These are phyloP conservation scores for Pichia sp. DNA, from an alignment of 1,139 yeast genomes.

Conservation along the genomic window DNA sequence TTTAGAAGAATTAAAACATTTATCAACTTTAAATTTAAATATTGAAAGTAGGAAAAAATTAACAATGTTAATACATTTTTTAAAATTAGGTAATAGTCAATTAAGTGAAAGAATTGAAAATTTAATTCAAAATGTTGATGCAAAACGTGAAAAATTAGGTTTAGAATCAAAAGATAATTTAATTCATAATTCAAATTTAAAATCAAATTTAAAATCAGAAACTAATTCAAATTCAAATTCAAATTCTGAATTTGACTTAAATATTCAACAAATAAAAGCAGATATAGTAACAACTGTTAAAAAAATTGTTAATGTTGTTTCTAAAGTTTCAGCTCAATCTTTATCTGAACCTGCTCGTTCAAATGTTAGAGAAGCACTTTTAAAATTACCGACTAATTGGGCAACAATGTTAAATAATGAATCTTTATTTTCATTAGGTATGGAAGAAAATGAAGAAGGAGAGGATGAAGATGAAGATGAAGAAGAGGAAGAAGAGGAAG, in stretches of 20 bases:
- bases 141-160: conserved; percentile 17
- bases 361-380: conserved; percentile 72
- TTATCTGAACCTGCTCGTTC: conserved; percentile 80
- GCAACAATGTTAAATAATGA: conserved; percentile 32
- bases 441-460: conserved; percentile 10
- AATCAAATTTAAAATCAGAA: background rate
- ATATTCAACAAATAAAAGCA: conserved; percentile 47
- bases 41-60: conserved; percentile 31
- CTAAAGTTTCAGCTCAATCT: conserved; percentile 73
- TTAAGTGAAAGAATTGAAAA: conserved; percentile 30
- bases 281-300: conserved; percentile 87
- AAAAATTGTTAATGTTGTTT: conserved; percentile 78
- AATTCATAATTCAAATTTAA: background rate
- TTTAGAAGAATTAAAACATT: conserved; percentile 28
- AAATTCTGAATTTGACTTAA: conserved; percentile 15
- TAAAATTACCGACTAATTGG: conserved; percentile 70
- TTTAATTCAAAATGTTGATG: conserved; percentile 25
- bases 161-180: background rate
- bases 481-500: conserved; percentile 10
- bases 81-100: conserved; percentile 31
- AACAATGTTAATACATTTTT: conserved; percentile 31
- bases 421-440: conserved; percentile 8
- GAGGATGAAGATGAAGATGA: conserved; percentile 8
- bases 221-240: conserved; percentile 4
- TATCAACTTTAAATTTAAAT: conserved; percentile 28